These are phyloP conservation scores for Ajuga chamaepitys DNA, from an alignment of 257 asterid genomes.

Conservation along the genomic window DNA sequence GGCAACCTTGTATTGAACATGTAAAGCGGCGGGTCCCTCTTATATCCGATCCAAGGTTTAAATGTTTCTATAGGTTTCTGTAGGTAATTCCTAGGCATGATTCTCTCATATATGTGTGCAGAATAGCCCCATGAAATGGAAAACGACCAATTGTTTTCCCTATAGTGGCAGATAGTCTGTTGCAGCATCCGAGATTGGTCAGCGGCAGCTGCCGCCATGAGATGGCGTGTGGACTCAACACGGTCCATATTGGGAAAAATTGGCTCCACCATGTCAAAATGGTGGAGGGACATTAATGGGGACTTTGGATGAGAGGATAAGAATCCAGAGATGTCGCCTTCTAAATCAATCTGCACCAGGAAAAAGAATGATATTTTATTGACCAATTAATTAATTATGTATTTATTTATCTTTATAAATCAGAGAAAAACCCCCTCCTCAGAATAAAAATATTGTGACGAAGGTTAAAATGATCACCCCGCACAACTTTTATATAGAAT, in stretches of 20 bases:
- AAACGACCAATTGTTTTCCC: conserved; percentile 47
- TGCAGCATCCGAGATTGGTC: conserved; percentile 70
- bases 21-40: conserved; percentile 26
- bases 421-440: too few relatives aligned
- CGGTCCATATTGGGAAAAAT: conserved; percentile 55
- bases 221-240: conserved; percentile 42
- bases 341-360: conserved; percentile 47
- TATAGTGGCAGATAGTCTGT: conserved; percentile 61
- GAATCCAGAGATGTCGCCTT: conserved; percentile 60
- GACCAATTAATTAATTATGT: background rate
- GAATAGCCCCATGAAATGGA: conserved; percentile 89
- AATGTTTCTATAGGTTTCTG: conserved; percentile 63
- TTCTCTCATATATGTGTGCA: conserved; percentile 45
- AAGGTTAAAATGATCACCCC: too few relatives aligned
- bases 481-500: too few relatives aligned
- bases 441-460: too few relatives aligned
- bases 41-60: conserved; percentile 19
- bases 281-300: conserved; percentile 71
- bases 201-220: conserved; percentile 55
- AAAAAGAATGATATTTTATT: background rate
- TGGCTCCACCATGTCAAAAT: conserved; percentile 52
- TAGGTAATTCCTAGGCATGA: conserved; percentile 46
- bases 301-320: conserved; percentile 55
- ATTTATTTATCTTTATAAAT: too few relatives aligned
- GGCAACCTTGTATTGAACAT: conserved; percentile 58